phyloP scores from a whole-genome alignment of 331 rosid genomes.

The Quercus lobata region DNA sequence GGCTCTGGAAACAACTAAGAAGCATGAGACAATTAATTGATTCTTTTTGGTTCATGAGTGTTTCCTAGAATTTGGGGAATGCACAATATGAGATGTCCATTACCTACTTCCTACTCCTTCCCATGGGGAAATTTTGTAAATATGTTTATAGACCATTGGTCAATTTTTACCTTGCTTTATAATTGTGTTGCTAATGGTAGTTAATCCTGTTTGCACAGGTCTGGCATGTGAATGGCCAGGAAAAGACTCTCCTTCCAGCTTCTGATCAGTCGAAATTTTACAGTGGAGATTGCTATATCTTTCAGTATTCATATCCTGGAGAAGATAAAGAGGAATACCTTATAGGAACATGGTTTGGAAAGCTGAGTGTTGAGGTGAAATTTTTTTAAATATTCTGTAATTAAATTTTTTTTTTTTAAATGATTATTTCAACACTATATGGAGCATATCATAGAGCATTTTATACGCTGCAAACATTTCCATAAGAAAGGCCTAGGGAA shows the following conservation, averaged over 20 bases:
- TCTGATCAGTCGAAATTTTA: slow-evolving; percentile 89
- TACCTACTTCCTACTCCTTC: slow-evolving; percentile 11
- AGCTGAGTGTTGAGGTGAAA: slow-evolving; percentile 79
- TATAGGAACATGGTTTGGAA: slow-evolving; percentile 94
- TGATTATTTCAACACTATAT: neutral
- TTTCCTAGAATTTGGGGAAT: slow-evolving; percentile 16
- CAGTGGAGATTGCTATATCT: slow-evolving; percentile 89
- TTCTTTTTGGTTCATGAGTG: neutral
- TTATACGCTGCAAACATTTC: neutral
- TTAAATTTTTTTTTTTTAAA: neutral
- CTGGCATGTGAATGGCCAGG: slow-evolving; percentile 86
- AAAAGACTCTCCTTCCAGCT: slow-evolving; percentile 71
- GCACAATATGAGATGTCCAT: slow-evolving; percentile 3
- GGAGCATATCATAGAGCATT: neutral
- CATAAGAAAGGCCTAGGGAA: neutral
- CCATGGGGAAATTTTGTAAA: slow-evolving; percentile 10
- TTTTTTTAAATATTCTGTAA: slow-evolving; percentile 13
- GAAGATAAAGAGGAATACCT: slow-evolving; percentile 90
- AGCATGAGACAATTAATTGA: neutral
- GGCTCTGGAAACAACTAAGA: slow-evolving; percentile 9
- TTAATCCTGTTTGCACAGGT: slow-evolving; percentile 53
- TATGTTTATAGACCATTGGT: neutral
- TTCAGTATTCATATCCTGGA: slow-evolving; percentile 90
- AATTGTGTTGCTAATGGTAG: slow-evolving; percentile 24
- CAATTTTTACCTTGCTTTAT: slow-evolving; percentile 12